Conservation (phyloP, 106 monocot species). For the Dendrobium officinale region DNA sequence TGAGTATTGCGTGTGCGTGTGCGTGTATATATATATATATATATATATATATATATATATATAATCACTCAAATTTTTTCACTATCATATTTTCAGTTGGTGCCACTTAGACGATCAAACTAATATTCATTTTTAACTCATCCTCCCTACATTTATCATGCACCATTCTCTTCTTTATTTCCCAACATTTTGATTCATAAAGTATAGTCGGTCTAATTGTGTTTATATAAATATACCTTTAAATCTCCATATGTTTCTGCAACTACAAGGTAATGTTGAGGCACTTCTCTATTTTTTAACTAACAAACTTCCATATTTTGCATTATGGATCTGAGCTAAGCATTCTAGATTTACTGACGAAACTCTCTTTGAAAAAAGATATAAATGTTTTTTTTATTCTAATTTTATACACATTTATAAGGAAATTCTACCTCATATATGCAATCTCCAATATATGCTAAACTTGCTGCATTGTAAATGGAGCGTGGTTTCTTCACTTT, state of each 20-base stretch:
- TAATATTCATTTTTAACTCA: too few relatives aligned
- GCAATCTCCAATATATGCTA: constrained; percentile 94
- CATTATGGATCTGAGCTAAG: background rate
- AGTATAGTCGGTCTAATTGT: background rate
- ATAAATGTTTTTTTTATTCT: background rate
- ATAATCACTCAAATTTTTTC: too few relatives aligned
- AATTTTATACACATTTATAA: background rate
- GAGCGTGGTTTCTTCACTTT: constrained; percentile 89
- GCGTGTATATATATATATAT: too few relatives aligned
- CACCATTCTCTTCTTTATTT: background rate
- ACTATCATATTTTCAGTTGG: too few relatives aligned
- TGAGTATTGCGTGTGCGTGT: too few relatives aligned
- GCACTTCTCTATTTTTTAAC: background rate
- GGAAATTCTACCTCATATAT: constrained; percentile 76
- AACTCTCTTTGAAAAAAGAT: background rate
- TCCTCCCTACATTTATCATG: too few relatives aligned
- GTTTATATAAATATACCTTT: background rate
- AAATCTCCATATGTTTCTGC: background rate
- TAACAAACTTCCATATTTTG: background rate
- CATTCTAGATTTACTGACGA: background rate
- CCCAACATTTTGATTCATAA: background rate
- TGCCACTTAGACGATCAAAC: too few relatives aligned
- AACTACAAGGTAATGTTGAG: background rate
- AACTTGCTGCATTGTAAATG: constrained; percentile 75
- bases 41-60: too few relatives aligned